phyloP scores from a whole-genome alignment of 1,284 basidiomycete species.

The Xerocomus amazonicus region DNA sequence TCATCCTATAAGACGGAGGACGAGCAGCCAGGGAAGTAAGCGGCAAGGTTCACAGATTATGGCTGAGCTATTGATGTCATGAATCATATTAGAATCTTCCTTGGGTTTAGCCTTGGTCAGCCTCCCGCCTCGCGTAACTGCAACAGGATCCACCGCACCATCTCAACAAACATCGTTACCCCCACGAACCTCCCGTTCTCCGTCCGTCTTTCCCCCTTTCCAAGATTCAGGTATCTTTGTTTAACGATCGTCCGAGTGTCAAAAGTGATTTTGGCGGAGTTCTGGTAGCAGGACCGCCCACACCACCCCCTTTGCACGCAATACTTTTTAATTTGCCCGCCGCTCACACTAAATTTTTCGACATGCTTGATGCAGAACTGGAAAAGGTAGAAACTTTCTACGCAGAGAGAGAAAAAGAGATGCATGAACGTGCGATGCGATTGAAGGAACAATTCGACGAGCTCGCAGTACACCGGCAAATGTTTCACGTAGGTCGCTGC shows the following conservation, averaged over 20 bases:
- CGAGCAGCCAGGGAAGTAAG: conserved; percentile 13
- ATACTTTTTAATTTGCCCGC: conserved; percentile 53
- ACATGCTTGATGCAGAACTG: conserved; percentile 69
- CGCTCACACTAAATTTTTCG: conserved; percentile 69
- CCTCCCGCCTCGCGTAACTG: conserved; percentile 8
- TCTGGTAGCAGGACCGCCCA: conserved; percentile 6
- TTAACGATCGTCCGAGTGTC: neutral
- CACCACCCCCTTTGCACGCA: conserved; percentile 43
- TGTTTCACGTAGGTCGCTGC: conserved; percentile 56
- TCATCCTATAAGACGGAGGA: conserved; percentile 1
- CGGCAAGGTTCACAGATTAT: neutral
- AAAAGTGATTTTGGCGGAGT: neutral
- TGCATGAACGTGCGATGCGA: conserved; percentile 46
- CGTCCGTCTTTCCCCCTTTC: conserved; percentile 4
- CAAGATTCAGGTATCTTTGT: conserved; percentile 12
- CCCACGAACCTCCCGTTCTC: neutral
- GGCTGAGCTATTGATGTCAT: neutral
- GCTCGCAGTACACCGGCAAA: conserved; percentile 64
- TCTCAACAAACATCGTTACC: conserved; percentile 17
- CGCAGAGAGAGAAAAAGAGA: conserved; percentile 67
- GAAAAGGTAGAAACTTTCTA: conserved; percentile 87
- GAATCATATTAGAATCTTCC: neutral
- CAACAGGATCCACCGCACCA: conserved; percentile 5
- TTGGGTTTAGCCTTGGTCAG: conserved; percentile 14
- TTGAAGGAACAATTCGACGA: conserved; percentile 74